Evolutionary conservation across 257 asterid genomes (phyloP), one percentile per base, ranked within the genome.

Genomic region (Fraxinus pennsylvanica): DNA sequence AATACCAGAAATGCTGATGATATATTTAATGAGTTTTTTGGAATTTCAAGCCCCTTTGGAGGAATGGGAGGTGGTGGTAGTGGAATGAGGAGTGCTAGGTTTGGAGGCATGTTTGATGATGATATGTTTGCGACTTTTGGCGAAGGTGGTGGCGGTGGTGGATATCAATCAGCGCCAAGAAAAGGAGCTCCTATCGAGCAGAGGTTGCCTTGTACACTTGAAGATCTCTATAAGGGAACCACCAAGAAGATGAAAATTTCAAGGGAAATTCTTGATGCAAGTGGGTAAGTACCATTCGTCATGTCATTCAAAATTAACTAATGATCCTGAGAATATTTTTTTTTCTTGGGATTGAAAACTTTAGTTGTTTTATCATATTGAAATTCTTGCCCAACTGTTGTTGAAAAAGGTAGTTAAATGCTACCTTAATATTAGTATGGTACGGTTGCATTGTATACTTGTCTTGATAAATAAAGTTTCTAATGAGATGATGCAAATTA

Each of bases 1-100:
- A 84, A 83, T 72, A 75, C 88, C 39, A 82, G 91, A 73, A 82
- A 66, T 75, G 82, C 91, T 7, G 88, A 88, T 77, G 91, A 88
- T 73, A 84, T 88, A 65, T 88, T 86, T 57, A 72, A 85, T 0
- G 91, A 88, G 68, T 71, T 86, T 52, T 88, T 84, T 19, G 91
- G 90, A 71, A 59, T 32, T 68, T 35, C 83, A 9, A 78, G 70
- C 73, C 85, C 87, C 30, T 84, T 82, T 75, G 87, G 88, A 69
- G 86, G 85, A 33, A 35, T 75, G 68, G 85, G 86, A 13, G 86
- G 81, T 41, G 76, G 76, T 14, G 79, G 79, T 6, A 39, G 74
- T 68, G 79, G 84, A 36, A 71, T 71, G 86, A 76, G 85, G 57
- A 65, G 78, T 52, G 6, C 65, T 21, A 39, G 88, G 73, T 76